phyloP scores from a whole-genome alignment of 805 yeast genomes.

The Starmerella stellata region DNA sequence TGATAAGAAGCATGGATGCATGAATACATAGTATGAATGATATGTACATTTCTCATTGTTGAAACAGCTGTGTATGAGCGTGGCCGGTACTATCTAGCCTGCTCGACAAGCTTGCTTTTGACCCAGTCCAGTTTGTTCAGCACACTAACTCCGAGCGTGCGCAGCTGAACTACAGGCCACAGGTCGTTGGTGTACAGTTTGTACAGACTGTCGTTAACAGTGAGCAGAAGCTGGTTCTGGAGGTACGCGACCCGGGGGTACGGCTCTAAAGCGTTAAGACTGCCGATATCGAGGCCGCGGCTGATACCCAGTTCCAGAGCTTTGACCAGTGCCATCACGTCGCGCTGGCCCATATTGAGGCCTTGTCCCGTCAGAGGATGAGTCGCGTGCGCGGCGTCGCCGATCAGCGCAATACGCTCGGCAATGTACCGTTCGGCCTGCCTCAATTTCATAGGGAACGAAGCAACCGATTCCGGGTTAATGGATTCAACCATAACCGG shows the following conservation, averaged over 20 bases:
- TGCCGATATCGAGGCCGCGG: constrained; percentile 80
- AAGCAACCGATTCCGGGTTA: constrained; percentile 50
- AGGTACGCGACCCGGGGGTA: constrained; percentile 74
- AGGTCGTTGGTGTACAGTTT: constrained; percentile 63
- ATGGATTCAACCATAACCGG: constrained; percentile 53
- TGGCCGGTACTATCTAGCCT: constrained; percentile 23
- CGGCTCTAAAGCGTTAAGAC: constrained; percentile 61
- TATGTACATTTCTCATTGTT: no score
- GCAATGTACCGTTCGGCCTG: constrained; percentile 81
- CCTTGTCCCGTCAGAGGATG: constrained; percentile 98
- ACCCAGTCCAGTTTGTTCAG: constrained; percentile 46
- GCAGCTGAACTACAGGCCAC: constrained; percentile 51
- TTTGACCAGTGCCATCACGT: constrained; percentile 50
- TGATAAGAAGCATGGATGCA: no score
- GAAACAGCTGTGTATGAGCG: no score
- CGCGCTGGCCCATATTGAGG: constrained; percentile 91
- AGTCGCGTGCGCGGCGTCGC: constrained; percentile 96
- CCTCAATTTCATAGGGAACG: constrained; percentile 71
- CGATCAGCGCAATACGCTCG: constrained; percentile 78
- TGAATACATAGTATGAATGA: no score
- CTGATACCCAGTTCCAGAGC: constrained; percentile 53
- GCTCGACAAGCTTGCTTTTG: constrained; percentile 51
- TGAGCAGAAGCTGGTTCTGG: constrained; percentile 59
- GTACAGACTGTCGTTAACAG: constrained; percentile 81
- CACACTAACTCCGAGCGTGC: constrained; percentile 59